These are phyloP conservation scores for Rhododendron henanense DNA, from an alignment of 148 eudicot genomes.

Conservation along the genomic window DNA sequence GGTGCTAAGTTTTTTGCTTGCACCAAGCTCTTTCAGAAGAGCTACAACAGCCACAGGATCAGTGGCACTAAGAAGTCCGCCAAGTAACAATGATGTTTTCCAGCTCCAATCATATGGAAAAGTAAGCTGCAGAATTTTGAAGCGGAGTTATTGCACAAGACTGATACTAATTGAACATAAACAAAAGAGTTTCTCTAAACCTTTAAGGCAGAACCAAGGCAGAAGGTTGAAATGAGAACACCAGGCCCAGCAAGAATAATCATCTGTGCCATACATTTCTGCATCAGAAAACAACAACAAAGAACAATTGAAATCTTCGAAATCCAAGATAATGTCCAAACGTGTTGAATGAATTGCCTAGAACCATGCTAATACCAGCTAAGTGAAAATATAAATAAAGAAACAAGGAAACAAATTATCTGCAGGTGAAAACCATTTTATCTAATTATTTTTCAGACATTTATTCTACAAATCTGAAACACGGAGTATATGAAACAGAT, in stretches of 20 bases:
- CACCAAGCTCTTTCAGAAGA: conserved; percentile 93
- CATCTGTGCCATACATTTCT: conserved; percentile 93
- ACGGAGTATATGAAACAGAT: background rate
- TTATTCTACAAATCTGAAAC: background rate
- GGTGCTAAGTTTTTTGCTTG: conserved; percentile 92
- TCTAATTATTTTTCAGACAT: background rate
- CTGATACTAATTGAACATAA: background rate
- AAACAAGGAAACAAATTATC: background rate
- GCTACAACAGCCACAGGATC: conserved; percentile 99
- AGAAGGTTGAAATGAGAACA: conserved; percentile 84
- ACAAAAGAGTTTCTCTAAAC: conserved; percentile 27
- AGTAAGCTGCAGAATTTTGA: conserved; percentile 41
- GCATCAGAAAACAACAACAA: conserved; percentile 17
- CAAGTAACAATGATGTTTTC: conserved; percentile 86
- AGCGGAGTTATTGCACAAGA: background rate
- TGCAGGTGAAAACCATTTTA: background rate
- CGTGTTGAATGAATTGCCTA: background rate
- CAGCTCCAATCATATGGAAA: conserved; percentile 95
- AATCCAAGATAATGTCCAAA: background rate
- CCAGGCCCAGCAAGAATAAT: conserved; percentile 96
- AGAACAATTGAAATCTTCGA: background rate
- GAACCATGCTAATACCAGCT: background rate
- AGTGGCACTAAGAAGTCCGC: conserved; percentile 97
- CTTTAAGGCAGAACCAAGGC: conserved; percentile 86
- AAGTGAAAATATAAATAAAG: background rate